phyloP scores from a whole-genome alignment of 2,329 filamentous ascomycete species.

The Talaromyces sp. region DNA sequence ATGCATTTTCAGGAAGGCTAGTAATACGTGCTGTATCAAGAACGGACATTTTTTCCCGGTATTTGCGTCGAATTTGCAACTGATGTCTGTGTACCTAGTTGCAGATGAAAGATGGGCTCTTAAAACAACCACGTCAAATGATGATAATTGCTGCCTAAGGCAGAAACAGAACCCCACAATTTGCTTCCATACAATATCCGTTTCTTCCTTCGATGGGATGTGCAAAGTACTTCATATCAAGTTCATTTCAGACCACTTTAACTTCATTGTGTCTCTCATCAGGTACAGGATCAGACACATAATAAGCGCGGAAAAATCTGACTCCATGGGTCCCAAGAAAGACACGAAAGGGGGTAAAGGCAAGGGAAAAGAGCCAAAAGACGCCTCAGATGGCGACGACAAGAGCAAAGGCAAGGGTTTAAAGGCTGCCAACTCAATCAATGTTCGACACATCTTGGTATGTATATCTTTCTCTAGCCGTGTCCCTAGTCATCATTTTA shows the following conservation, averaged over 20 bases:
- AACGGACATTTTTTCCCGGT: constrained; percentile 2
- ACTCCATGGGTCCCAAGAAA: constrained; percentile 42
- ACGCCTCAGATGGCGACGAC: constrained; percentile 30
- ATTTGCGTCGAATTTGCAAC: neutral
- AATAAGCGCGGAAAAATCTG: neutral
- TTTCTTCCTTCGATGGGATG: neutral
- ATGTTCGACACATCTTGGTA: constrained; percentile 62
- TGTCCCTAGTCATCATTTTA: neutral
- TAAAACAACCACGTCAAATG: no score
- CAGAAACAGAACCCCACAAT: constrained; percentile 4
- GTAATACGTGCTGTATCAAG: constrained; percentile 33
- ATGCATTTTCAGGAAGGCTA: constrained; percentile 52
- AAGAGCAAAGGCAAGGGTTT: constrained; percentile 44
- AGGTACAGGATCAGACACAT: neutral
- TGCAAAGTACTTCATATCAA: neutral
- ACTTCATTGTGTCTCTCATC: neutral
- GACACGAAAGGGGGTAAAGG: constrained; percentile 36
- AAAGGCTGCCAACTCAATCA: constrained; percentile 62
- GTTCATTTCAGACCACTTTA: neutral
- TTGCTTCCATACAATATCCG: neutral
- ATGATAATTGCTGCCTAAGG: constrained; percentile 3
- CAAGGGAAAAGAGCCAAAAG: constrained; percentile 42
- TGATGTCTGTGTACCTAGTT: no score
- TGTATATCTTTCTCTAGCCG: constrained; percentile 14
- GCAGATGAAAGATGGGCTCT: no score